Evolutionary conservation across 208 protist genomes (phyloP), one percentile per base, ranked within the genome.

Genomic region (Crithidia bombi): DNA sequence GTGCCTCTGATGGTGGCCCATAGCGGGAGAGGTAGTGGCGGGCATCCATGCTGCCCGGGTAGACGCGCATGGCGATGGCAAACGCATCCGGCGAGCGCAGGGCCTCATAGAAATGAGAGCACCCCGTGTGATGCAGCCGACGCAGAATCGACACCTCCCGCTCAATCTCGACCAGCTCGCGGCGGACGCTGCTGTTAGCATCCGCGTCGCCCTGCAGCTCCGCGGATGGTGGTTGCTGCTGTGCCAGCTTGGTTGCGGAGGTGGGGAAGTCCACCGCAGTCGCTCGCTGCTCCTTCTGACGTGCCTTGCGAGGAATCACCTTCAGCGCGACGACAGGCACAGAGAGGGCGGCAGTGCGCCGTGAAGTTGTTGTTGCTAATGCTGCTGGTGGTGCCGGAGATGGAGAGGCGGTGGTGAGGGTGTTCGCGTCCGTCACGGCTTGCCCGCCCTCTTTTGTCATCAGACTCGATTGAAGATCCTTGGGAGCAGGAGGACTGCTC

Each of bases 61-160:
- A 84, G 63, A 95, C 59, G 43, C 86, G 78, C 86, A 95, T 92
- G 14, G 86, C 84, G 74, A 95, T 95, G 23, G 82, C 83, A 74
- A 90, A 91, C 19, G 89, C 79, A 41, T 92, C 83, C 3, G 87
- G 87, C 19, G 89, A 90, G 56, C 81, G 82, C 25, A 95, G 69
- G 2, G 87, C 85, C 62, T 91, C 89, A 64, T 86, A 82, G 65
- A 89, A 90, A 36, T 78, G 72, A 19, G 87, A 81, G 62, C 89
- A 95, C 41, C 86, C 86, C 1, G 76, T 83, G 72, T 95, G 89
- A 51, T 75, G 76, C 39, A 95, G 73, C 14, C 75, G 67, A 14
- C 85, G 79, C 55, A 95, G 55, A 41, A 92, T 82, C 15, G 80
- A 82, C 28, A 95, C 85, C 69, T 95, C 86, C 2, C 86, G 82